phyloP scores from a whole-genome alignment of 176 grass and related monocot species.

The maize (Zea mays) region DNA sequence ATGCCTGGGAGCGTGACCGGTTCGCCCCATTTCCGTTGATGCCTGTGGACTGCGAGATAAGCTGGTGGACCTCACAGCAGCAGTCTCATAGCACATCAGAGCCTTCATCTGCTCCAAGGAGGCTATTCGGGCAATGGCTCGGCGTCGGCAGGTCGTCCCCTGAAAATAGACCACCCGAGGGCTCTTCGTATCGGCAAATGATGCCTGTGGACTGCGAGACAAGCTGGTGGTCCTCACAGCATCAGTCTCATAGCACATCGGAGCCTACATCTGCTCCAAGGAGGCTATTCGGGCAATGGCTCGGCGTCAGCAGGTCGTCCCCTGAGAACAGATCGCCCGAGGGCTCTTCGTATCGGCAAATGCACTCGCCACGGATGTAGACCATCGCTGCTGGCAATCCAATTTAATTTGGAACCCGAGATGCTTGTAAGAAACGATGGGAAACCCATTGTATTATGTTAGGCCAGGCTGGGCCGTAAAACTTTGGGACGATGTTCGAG shows the following conservation, averaged over 20 bases:
- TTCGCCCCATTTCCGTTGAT: conserved; percentile 64
- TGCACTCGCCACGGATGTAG: conserved; percentile 65
- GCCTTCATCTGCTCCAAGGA: conserved; percentile 32
- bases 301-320: conserved; percentile 41
- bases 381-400: too few species aligned
- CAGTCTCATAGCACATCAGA: conserved; percentile 48
- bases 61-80: conserved; percentile 64
- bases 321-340: conserved; percentile 44
- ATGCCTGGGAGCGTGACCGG: conserved; percentile 74
- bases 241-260: conserved; percentile 43
- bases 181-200: conserved; percentile 56
- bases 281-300: conserved; percentile 55
- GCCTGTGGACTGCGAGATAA: conserved; percentile 63
- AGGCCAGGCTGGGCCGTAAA: conserved; percentile 28
- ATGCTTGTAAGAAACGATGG: conserved; percentile 54
- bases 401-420: too few species aligned
- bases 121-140: conserved; percentile 50
- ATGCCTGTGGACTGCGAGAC: conserved; percentile 64
- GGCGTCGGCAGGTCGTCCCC: conserved; percentile 48
- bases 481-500: conserved; percentile 36
- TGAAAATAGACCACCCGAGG: conserved; percentile 32
- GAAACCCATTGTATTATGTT: conserved; percentile 45
- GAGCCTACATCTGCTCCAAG: conserved; percentile 38
- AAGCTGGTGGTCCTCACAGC: conserved; percentile 64
- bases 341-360: conserved; percentile 50